phyloP scores from a whole-genome alignment of 768 basidiomycete species.

The Pleurotus ostreatus region DNA sequence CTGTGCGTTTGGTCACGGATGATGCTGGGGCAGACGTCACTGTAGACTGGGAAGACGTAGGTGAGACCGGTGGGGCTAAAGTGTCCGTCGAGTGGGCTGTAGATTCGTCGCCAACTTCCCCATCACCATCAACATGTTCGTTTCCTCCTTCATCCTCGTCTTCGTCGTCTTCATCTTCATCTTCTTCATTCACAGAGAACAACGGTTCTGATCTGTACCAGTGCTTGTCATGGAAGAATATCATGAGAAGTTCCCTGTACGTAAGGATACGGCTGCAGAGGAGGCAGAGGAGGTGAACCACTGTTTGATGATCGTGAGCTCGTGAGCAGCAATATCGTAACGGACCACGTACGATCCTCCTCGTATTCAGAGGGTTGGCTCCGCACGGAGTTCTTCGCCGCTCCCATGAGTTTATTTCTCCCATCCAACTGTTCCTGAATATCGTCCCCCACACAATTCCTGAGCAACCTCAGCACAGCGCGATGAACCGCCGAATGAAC shows the following conservation, averaged over 20 bases:
- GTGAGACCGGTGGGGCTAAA: constrained; percentile 39
- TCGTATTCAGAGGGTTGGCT: constrained; percentile 85
- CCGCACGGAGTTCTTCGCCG: constrained; percentile 66
- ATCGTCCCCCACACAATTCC: constrained; percentile 90
- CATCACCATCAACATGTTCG: constrained; percentile 41
- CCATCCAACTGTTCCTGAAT: constrained; percentile 86
- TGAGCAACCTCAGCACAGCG: constrained; percentile 78
- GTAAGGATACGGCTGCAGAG: constrained; percentile 90
- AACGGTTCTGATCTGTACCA: constrained; percentile 78
- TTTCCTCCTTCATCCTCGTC: constrained; percentile 62
- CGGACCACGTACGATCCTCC: constrained; percentile 66
- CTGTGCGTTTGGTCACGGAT: constrained; percentile 56
- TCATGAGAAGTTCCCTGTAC: constrained; percentile 86
- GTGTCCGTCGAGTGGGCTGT: constrained; percentile 24
- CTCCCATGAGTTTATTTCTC: constrained; percentile 71
- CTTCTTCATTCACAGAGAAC: constrained; percentile 73
- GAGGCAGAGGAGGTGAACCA: constrained; percentile 90
- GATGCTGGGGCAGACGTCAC: constrained; percentile 44
- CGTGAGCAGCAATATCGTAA: not conserved
- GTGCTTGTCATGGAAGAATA: constrained; percentile 95
- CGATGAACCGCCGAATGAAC: constrained; percentile 89
- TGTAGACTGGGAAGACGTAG: constrained; percentile 57
- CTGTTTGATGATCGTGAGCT: constrained; percentile 30
- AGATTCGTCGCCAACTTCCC: constrained; percentile 48
- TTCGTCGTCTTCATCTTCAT: constrained; percentile 56